Base-by-base conservation (phyloP, 352 stramenopile species). In the Pythium folliculosum region DNA sequence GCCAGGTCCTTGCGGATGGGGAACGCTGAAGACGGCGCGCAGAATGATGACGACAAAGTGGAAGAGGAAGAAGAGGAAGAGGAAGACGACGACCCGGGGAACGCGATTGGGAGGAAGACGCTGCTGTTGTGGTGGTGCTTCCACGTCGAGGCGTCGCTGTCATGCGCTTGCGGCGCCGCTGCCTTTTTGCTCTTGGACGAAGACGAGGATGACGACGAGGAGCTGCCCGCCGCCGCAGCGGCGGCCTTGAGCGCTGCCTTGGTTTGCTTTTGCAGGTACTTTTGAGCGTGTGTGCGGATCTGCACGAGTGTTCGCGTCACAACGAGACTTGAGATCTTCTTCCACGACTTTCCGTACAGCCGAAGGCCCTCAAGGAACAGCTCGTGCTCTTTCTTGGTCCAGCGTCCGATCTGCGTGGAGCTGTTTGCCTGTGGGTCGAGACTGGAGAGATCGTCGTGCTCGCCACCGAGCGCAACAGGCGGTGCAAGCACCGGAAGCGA, bases 201-300 rank as follows among this genome's bases (percentile, higher is more conserved):
- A 0, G 23, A 7, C 21, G 52, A 37, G 5, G 45, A 52, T 3
- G 60, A 21, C 2, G 35, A 22, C 7, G 19, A 48, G 5, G 60
- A 14, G 9, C 13, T 40, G 14, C 53, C 67, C 12, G 70, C 71
- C 19, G 73, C 78, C 3, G 61, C 67, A 1, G 63, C 60, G 3
- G 70, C 71, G 1, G 70, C 70, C 48, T 90, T 88, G 51, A 87
- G 69, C 0, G 81, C 73, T 19, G 73, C 73, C 27, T 86, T 90
- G 57, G 68, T 83, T 59, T 94, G 85, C 73, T 96, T 97, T 63
- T 95, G 89, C 21, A 97, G 72, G 71, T 98, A 99, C 66, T 99
- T 99, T 78, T 99, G 97, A 0, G 97, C 97, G 63, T 99, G 97
- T 4, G 90, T 98, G 13, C 97, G 92, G 70, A 99, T 99, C 71